Evolutionary conservation across 176 grass and related monocot genomes (phyloP).

Genomic region (Secale cereale): DNA sequence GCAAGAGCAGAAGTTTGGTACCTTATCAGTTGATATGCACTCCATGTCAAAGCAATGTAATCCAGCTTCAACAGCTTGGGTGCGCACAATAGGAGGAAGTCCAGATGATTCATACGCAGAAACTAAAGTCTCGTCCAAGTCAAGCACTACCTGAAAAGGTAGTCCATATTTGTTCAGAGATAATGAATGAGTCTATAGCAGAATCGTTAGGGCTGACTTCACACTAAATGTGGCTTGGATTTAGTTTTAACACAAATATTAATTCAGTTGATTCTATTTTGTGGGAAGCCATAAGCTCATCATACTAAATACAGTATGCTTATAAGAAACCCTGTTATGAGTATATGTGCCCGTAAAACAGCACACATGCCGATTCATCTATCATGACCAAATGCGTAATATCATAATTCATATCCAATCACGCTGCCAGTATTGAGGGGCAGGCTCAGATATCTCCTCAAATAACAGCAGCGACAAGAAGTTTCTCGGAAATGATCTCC

Average conservation of each 20-base stretch:
- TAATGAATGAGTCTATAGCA: not conserved
- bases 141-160: conserved; percentile 83
- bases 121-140: conserved; percentile 98
- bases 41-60: conserved; percentile 96
- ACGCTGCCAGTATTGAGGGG: not conserved
- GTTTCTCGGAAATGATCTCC: not conserved
- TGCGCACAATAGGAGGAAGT: conserved; percentile 72
- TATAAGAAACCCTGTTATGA: not conserved
- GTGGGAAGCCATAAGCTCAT: not conserved
- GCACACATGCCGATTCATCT: not conserved
- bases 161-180: conserved; percentile 25
- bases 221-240: not conserved
- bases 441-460: conserved; percentile 13
- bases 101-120: conserved; percentile 97
- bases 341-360: not conserved
- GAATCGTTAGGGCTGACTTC: conserved; percentile 6
- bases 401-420: not conserved
- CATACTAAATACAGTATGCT: not conserved
- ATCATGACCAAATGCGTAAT: conserved; percentile 5
- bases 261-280: not conserved
- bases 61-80: conserved; percentile 88
- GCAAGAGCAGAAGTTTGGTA: conserved; percentile 20
- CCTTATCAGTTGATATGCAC: conserved; percentile 86
- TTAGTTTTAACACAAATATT: conserved; percentile 8
- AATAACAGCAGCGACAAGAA: not conserved